A percentile compares a stretch with the other conserved stretches of the same genome.
phyloP scores from a whole-genome alignment of 225 moss, liverwort and hornwort species.

The Bryum argenteum region DNA sequence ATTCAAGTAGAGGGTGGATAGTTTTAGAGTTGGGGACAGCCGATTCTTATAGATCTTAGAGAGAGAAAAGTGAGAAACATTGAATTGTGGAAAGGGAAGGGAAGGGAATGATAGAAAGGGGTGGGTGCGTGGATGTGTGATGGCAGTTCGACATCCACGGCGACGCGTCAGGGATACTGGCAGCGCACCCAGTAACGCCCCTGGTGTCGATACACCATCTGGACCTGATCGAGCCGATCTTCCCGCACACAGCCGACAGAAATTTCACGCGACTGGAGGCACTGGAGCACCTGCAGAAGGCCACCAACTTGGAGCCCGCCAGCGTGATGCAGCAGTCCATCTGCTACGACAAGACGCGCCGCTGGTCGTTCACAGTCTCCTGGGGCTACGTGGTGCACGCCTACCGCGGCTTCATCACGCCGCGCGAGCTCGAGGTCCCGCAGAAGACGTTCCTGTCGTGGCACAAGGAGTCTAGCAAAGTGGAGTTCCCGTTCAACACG shows the following conservation, averaged over 20 bases:
- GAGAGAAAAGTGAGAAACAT: too few relatives aligned
- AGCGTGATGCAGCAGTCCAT: conserved; percentile 60
- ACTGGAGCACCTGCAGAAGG: conserved; percentile 41
- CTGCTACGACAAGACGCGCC: conserved; percentile 48
- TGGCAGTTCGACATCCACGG: conserved; percentile 57
- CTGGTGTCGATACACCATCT: conserved; percentile 58
- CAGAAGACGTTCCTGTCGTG: conserved; percentile 60
- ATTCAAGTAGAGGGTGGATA: too few relatives aligned
- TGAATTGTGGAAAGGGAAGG: too few relatives aligned
- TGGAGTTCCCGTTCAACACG: conserved; percentile 59
- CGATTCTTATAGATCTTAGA: too few relatives aligned
- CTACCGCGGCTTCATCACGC: conserved; percentile 55
- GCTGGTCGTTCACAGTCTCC: conserved; percentile 64
- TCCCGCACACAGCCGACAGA: conserved; percentile 30
- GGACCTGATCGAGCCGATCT: conserved; percentile 55
- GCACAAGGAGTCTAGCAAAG: conserved; percentile 56
- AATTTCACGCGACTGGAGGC: conserved; percentile 36
- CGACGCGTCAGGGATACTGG: conserved; percentile 55
- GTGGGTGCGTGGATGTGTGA: neutral
- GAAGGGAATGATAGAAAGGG: neutral
- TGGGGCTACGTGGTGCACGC: conserved; percentile 63
- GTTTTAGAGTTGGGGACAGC: too few relatives aligned
- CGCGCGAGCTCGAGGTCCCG: conserved; percentile 57
- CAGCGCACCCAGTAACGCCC: conserved; percentile 53
- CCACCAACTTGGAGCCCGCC: conserved; percentile 33